These are phyloP conservation scores for Brettanomyces bruxellensis DNA, from an alignment of 805 yeast species.

Conservation along the genomic window DNA sequence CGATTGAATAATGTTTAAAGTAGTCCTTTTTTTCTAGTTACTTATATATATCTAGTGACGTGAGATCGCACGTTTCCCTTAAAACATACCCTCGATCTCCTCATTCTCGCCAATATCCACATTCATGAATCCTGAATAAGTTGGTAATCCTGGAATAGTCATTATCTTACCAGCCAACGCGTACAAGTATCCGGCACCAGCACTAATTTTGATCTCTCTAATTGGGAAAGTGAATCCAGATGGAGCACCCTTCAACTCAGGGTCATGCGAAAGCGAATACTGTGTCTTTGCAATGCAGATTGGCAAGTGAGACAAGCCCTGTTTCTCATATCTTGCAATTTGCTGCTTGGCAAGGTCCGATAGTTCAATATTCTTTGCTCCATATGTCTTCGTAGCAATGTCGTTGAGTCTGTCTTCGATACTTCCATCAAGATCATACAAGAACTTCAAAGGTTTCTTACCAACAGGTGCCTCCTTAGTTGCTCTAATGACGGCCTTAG, in stretches of 20 bases:
- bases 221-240: slow-evolving; percentile 72
- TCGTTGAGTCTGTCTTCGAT: slow-evolving; percentile 60
- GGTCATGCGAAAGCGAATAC: slow-evolving; percentile 77
- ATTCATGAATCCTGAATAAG: slow-evolving; percentile 81
- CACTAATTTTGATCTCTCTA: slow-evolving; percentile 74
- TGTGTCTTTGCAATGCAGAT: slow-evolving; percentile 83
- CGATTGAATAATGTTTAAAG: too few relatives aligned
- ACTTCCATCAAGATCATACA: slow-evolving; percentile 48
- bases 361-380: slow-evolving; percentile 64
- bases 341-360: slow-evolving; percentile 62
- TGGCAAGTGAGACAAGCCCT: slow-evolving; percentile 72
- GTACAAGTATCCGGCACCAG: slow-evolving; percentile 82
- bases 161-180: slow-evolving; percentile 82
- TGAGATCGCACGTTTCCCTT: slow-evolving; percentile 3
- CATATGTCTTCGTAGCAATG: slow-evolving; percentile 71
- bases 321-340: slow-evolving; percentile 56
- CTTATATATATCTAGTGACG: too few relatives aligned
- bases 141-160: slow-evolving; percentile 81
- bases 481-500: slow-evolving; percentile 59
- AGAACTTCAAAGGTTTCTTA: slow-evolving; percentile 30
- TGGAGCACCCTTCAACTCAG: slow-evolving; percentile 77
- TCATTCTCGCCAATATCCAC: slow-evolving; percentile 76
- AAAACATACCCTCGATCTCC: slow-evolving; percentile 75
- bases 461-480: slow-evolving; percentile 30
- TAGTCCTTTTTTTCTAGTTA: too few relatives aligned